These are phyloP conservation scores for Stropharia rugosoannulata DNA, from an alignment of 768 basidiomycete species.

Conservation along the genomic window DNA sequence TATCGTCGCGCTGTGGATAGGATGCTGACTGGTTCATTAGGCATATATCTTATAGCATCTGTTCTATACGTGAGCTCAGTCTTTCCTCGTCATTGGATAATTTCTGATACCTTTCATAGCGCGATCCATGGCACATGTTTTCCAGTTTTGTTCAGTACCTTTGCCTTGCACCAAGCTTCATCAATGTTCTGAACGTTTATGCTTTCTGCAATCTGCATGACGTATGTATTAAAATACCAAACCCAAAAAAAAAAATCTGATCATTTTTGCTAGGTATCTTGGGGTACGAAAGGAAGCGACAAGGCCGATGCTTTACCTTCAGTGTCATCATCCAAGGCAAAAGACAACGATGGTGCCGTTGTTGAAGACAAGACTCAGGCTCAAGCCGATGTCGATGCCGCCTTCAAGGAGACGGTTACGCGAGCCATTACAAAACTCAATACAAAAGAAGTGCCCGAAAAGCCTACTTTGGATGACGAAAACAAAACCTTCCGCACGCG, in stretches of 20 bases:
- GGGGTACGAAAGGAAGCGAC: constrained; percentile 96
- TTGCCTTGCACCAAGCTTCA: constrained; percentile 88
- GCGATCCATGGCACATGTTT: constrained; percentile 98
- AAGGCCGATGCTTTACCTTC: constrained; percentile 92
- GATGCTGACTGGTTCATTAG: constrained; percentile 23
- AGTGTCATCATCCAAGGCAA: constrained; percentile 79
- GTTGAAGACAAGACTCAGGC: constrained; percentile 84
- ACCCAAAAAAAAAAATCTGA: not conserved
- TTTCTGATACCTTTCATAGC: constrained; percentile 38
- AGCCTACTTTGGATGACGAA: constrained; percentile 84
- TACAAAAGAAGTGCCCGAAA: constrained; percentile 65
- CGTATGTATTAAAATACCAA: constrained; percentile 35
- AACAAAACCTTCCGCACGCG: constrained; percentile 94
- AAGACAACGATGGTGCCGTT: constrained; percentile 70
- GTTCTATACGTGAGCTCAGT: constrained; percentile 72
- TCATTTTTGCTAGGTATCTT: constrained; percentile 57
- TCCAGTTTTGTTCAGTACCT: constrained; percentile 92
- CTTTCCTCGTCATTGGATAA: not conserved
- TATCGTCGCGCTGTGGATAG: not conserved
- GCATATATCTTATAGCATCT: constrained; percentile 82
- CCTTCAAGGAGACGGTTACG: constrained; percentile 89
- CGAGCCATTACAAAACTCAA: constrained; percentile 80
- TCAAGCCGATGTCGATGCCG: constrained; percentile 87
- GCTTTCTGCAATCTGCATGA: constrained; percentile 97
- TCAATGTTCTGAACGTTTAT: constrained; percentile 93